Percentiles rank a stretch among this genome's conserved stretches.
Conservation (phyloP, 345 rosid genomes). For the Gynandropsis gynandra region DNA sequence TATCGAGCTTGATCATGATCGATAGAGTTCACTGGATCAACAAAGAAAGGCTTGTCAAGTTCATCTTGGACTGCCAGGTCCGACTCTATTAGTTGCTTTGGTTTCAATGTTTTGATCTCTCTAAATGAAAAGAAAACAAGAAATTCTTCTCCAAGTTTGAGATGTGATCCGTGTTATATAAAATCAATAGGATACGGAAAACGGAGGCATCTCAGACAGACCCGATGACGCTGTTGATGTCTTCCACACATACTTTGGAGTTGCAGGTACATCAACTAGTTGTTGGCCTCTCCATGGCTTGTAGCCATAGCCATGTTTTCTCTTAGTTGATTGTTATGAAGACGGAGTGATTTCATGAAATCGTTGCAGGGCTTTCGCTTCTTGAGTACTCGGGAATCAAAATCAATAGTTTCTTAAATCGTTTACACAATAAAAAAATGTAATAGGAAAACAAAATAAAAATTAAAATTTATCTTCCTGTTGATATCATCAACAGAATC, state of each 20-base stretch:
- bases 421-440: no score
- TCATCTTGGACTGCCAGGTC: slow-evolving; percentile 79
- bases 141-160: background rate
- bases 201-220: slow-evolving; percentile 87
- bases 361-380: slow-evolving; percentile 76
- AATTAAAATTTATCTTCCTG: no score
- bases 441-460: no score
- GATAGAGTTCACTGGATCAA: slow-evolving; percentile 85
- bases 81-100: slow-evolving; percentile 7
- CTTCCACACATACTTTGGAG: slow-evolving; percentile 81
- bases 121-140: no score
- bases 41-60: slow-evolving; percentile 65
- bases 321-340: no score
- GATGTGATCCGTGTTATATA: background rate
- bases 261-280: slow-evolving; percentile 65
- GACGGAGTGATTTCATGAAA: slow-evolving; percentile 6
- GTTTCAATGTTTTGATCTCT: background rate
- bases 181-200: slow-evolving; percentile 51
- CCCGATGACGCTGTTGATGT: slow-evolving; percentile 88
- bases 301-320: slow-evolving; percentile 3
- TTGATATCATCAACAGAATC: slow-evolving; percentile 60
- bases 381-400: slow-evolving; percentile 83
- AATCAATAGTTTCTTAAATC: slow-evolving; percentile 69
- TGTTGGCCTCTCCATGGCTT: background rate
- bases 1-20: slow-evolving; percentile 85